Conservation (phyloP, 345 rosid species). For the Melastoma malabathricum region DNA sequence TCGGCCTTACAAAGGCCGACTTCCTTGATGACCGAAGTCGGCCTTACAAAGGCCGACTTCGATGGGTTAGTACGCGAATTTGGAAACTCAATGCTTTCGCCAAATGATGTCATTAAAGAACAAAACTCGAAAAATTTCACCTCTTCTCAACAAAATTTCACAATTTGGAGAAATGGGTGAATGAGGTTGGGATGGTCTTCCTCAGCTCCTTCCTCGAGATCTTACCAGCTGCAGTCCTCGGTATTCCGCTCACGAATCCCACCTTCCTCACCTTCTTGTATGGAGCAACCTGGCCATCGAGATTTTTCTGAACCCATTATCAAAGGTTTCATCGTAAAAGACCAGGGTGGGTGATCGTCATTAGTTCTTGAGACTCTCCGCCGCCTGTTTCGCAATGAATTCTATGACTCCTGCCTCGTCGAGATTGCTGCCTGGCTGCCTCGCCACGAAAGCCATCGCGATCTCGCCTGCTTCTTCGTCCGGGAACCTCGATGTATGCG, state of each 20-base stretch:
- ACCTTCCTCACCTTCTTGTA: conserved; percentile 69
- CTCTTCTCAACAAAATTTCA: too few species aligned
- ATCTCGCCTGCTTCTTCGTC: conserved; percentile 89
- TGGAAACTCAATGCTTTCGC: too few species aligned
- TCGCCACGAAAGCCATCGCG: conserved; percentile 89
- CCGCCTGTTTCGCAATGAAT: conserved; percentile 52
- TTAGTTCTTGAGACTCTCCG: conserved; percentile 2
- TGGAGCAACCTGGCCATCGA: conserved; percentile 52
- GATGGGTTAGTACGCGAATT: too few species aligned
- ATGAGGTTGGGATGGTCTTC: too few species aligned
- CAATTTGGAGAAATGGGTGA: too few species aligned
- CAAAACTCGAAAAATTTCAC: too few species aligned
- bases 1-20: too few species aligned
- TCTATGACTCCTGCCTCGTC: conserved; percentile 47
- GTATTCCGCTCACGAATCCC: conserved; percentile 52
- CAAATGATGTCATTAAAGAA: too few species aligned
- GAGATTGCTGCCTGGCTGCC: conserved; percentile 50
- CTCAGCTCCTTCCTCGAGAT: conserved; percentile 53
- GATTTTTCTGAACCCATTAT: background rate
- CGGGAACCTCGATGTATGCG: conserved; percentile 39
- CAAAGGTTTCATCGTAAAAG: background rate
- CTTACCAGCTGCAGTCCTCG: conserved; percentile 63
- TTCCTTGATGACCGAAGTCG: too few species aligned
- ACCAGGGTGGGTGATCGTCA: too few species aligned
- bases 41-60: too few species aligned